phyloP scores from a whole-genome alignment of 2,329 filamentous ascomycete species.

The Diaporthe humulicola region DNA sequence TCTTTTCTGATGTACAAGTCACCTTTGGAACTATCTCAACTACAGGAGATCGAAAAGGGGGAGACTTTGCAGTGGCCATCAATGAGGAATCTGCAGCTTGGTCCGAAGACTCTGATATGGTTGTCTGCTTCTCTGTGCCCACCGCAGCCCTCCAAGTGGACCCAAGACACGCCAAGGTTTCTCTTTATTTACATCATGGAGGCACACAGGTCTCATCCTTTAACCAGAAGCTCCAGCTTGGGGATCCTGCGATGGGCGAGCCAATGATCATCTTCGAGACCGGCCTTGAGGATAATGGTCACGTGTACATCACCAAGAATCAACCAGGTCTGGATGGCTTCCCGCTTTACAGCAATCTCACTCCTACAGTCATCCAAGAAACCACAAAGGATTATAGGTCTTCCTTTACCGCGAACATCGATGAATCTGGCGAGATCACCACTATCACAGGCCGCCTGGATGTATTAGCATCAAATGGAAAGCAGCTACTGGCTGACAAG shows the following conservation, averaged over 20 bases:
- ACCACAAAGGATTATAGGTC: constrained; percentile 5
- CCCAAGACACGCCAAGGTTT: constrained; percentile 48
- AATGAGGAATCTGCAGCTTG: constrained; percentile 53
- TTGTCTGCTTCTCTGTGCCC: constrained; percentile 59
- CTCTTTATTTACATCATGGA: constrained; percentile 49
- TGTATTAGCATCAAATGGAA: constrained; percentile 52
- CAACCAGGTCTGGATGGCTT: constrained; percentile 51
- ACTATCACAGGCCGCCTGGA: constrained; percentile 56
- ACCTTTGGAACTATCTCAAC: constrained; percentile 54
- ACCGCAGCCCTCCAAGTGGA: constrained; percentile 51
- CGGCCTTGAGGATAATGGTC: constrained; percentile 45
- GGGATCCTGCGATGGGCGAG: constrained; percentile 16
- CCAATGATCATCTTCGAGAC: constrained; percentile 50
- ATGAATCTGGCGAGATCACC: constrained; percentile 48
- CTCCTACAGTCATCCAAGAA: no score
- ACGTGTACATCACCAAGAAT: constrained; percentile 54
- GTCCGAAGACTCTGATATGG: constrained; percentile 53
- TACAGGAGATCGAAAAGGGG: constrained; percentile 44
- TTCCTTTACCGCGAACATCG: constrained; percentile 49
- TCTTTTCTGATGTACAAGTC: constrained; percentile 57
- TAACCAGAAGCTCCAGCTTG: constrained; percentile 42
- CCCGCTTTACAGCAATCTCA: constrained; percentile 38
- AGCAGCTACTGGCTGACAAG: constrained; percentile 54
- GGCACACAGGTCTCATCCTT: constrained; percentile 40
- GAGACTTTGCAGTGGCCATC: constrained; percentile 51